Evolutionary conservation across 331 rosid species (phyloP), one percentile per base, ranked within the genome.

Genomic region (Malus hybrid): DNA sequence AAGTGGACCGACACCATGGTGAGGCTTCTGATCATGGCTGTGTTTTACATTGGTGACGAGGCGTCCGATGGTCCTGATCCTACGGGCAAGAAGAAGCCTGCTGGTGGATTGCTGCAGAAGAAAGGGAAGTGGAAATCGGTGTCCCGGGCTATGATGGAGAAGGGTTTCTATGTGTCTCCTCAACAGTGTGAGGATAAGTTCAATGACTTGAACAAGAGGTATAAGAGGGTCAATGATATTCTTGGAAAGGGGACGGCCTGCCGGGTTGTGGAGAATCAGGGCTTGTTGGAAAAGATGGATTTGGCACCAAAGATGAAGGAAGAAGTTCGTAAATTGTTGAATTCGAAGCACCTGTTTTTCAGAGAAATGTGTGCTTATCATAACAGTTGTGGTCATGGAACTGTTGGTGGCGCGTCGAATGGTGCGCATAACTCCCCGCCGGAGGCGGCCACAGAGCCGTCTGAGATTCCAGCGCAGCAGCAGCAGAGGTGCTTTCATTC

Each of bases 211-310:
- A 94, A 94, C 79, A 94, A 94, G 82, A 90, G 98, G 84, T 94
- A 88, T 70, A 94, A 91, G 79, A 86, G 98, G 68, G 97, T 91
- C 50, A 94, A 94, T 57, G 98, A 94, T 31, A 90, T 94, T 52
- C 94, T 94, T 16, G 98, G 98, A 3, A 91, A 90, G 66, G 98
- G 98, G 10, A 94, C 96, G n/a, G 89, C 98, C n/a, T 94, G 97
- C 76, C 65, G 33, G 60, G 97, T 94, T 1, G 98, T 93, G 67
- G 99, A 94, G 77, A 87, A 94, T 77, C 97, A 90, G 34, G 83
- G 62, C 15, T 76, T 94, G 76, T 57, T 94, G 83, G 99, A 94
- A 7, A 79, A 87, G 0, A 94, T 91, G 99, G 97, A 94, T 39
- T 84, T 94, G 80, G 32, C 90, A 0, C 76, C 86, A 0, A 94